Evolutionary conservation across 1,284 basidiomycete species (phyloP), one percentile per base, ranked within the genome.

Genomic region (Caloboletus inedulis): DNA sequence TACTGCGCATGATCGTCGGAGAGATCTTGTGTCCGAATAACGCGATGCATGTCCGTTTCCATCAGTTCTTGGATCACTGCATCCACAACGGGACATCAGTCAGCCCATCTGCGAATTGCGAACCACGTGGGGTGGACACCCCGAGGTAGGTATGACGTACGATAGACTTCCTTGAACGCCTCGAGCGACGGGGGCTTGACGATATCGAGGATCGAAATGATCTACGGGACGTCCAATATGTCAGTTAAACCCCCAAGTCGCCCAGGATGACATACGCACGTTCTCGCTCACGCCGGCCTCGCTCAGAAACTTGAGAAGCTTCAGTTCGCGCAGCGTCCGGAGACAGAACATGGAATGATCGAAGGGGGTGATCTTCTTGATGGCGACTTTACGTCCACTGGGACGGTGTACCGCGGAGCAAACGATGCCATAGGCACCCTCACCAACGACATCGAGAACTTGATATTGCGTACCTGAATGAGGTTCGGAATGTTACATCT

Each of bases 201-300:
- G 64, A 97, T 97, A 69, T 98, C 94, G 39, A 97, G 77, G 62
- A 98, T 94, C 33, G 93, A 91, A 67, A 97, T 97, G 65, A 98
- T 96, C 88, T 94, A 72, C 14, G 36, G 9, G 21, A 49, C 3
- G n/a, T 12, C 23, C 30, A 41, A 37, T 13, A 35, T 31, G 23
- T 53, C 51, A 48, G 41, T 29, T 43, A 33, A 31, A n/a, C n/a
- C 10, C 18, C 51, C 46, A 23, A 47, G 21, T 7, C 10, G 16
- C 21, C 18, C 19, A 9, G 10, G 12, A 27, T 2, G 27, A 44
- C 31, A 27, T 31, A 76, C 88, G 64, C 65, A 93, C 91, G 68
- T 97, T 96, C 75, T 96, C 93, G 75, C 91, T 92, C 64, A 94
- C 91, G 47, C 90, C 89, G 1, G 91, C 86, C 74, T 92, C 89